Base-by-base conservation (phyloP, 371 early-diverging fungal species). In the Entomophthora muscae region DNA sequence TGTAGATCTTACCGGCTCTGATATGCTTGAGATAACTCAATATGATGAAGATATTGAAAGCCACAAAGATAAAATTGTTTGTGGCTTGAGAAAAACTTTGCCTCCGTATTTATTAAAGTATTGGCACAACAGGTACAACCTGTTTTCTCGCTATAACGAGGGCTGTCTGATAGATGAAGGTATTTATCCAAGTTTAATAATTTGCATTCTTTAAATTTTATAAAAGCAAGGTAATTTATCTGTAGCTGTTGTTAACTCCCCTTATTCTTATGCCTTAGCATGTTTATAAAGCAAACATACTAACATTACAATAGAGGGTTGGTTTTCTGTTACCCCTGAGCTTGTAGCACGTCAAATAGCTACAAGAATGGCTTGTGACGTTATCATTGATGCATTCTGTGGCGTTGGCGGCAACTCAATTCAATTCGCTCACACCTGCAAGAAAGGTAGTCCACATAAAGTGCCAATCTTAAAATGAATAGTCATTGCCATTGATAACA, bases 291-390 rank as follows among this genome's bases (percentile, higher is more conserved):
- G n/a, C n/a, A n/a, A n/a, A n/a, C n/a, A n/a, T 42, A 10, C 42
- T 42, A 42, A 42, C 32, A 29, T 61, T 57, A 3, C 13, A 54
- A 63, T 28, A 83, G 93, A 91, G 70, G 86, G 92, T 5, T 95
- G 95, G 98, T 98, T 84, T 73, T 94, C 95, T 0, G 95, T 95
- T 0, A 98, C 97, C 0, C 96, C 96, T 0, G 98, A 98, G 65
- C 70, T 73, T 53, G 85, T 98, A 54, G 94, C 95, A 1, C 63
- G 69, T 13, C 87, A 94, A 68, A 85, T 90, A 23, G 94, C 96
- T 0, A 64, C 75, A 54, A 80, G 93, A 52, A 86, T 83, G 63
- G 70, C 75, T 17, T 74, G 82, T 29, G 76, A 83, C 64, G 70
- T 84, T 27, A 78, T 95, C 13, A 78, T 98, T 57, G 96, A 96